Percentiles rank a stretch among this genome's conserved stretches.
Conservation (phyloP, 2,329 filamentous ascomycete genomes). For the Daldinia sp. region DNA sequence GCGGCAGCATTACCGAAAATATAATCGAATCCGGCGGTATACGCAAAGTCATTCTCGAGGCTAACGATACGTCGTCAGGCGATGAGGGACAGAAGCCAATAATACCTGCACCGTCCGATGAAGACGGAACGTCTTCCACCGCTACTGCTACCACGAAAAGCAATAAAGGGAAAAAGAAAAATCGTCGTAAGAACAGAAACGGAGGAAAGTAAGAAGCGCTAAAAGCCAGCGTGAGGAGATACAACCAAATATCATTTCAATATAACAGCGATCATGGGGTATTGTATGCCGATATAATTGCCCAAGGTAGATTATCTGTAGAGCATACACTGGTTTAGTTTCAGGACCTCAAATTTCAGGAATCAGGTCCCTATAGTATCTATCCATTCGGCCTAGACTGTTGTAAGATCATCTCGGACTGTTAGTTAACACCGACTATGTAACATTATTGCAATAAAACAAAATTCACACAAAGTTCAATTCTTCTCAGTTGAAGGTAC, state of each 20-base stretch:
- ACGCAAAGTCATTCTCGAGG: slow-evolving; percentile 79
- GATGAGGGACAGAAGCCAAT: slow-evolving; percentile 38
- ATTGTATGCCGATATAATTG: background rate
- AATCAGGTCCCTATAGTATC: background rate
- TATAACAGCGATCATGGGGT: slow-evolving; percentile 8
- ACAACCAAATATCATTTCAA: background rate
- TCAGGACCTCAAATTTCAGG: background rate
- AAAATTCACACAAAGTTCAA: background rate
- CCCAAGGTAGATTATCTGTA: background rate
- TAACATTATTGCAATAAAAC: slow-evolving; percentile 5
- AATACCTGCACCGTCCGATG: slow-evolving; percentile 24
- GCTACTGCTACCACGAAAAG: slow-evolving; percentile 4
- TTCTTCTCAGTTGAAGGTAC: background rate
- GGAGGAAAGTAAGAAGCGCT: slow-evolving; percentile 46
- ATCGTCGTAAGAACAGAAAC: slow-evolving; percentile 56
- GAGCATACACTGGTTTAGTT: background rate
- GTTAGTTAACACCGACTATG: background rate
- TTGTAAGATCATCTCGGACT: background rate
- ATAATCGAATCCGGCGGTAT: slow-evolving; percentile 78
- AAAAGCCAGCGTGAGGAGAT: background rate
- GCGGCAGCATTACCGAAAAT: slow-evolving; percentile 81
- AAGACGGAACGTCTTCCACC: slow-evolving; percentile 36
- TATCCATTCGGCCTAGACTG: background rate
- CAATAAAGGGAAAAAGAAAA: slow-evolving; percentile 54
- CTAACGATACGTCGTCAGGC: slow-evolving; percentile 67